Conservation (phyloP, 805 yeast species). For the Ogataea methylovora region DNA sequence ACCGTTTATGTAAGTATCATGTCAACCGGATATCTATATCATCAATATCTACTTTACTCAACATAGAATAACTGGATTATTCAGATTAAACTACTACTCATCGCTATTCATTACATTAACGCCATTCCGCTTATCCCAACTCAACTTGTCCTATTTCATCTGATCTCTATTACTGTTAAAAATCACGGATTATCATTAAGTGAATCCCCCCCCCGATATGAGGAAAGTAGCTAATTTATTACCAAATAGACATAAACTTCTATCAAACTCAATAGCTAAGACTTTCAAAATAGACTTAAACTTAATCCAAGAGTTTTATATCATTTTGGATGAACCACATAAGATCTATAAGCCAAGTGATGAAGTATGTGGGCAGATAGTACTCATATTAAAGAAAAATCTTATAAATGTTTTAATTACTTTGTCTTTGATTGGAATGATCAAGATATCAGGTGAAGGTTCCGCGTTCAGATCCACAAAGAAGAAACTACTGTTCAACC, state of each 20-base stretch:
- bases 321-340: slow-evolving; percentile 68
- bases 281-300: slow-evolving; percentile 27
- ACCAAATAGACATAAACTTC: too few relatives aligned
- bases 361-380: slow-evolving; percentile 54
- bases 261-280: slow-evolving; percentile 13
- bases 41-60: too few relatives aligned
- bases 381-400: slow-evolving; percentile 48
- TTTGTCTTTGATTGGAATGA: slow-evolving; percentile 47
- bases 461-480: slow-evolving; percentile 43
- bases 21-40: too few relatives aligned
- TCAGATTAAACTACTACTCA: too few relatives aligned
- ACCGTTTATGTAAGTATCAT: too few relatives aligned
- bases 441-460: slow-evolving; percentile 47
- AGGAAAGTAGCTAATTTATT: slow-evolving; percentile 48
- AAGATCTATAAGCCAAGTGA: slow-evolving; percentile 78
- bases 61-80: too few relatives aligned
- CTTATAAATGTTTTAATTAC: slow-evolving; percentile 45
- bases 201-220: slow-evolving; percentile 20
- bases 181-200: too few relatives aligned
- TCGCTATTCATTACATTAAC: too few relatives aligned
- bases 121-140: too few relatives aligned
- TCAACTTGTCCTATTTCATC: too few relatives aligned
- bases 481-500: slow-evolving; percentile 47
- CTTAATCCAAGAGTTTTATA: slow-evolving; percentile 57
- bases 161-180: too few relatives aligned